Evolutionary conservation across 2,329 filamentous ascomycete species (phyloP).

Genomic region (Arthroderma sp.): DNA sequence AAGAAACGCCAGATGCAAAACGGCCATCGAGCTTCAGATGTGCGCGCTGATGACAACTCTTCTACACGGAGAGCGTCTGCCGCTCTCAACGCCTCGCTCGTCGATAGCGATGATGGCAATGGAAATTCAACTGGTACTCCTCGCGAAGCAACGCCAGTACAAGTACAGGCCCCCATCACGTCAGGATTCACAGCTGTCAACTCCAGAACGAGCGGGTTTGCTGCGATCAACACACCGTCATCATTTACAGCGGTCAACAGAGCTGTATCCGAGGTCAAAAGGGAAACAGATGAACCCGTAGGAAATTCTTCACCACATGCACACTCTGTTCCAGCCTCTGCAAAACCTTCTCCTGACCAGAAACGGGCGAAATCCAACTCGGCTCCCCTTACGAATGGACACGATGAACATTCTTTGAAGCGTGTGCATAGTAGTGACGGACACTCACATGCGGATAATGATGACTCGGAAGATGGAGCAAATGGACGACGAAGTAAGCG

Average conservation of each 20-base stretch:
- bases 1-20: constrained; percentile 25
- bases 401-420: constrained; percentile 53
- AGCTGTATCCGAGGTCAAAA: constrained; percentile 32
- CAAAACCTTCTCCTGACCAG: constrained; percentile 54
- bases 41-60: constrained; percentile 57
- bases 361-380: constrained; percentile 44
- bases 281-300: constrained; percentile 44
- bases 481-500: constrained; percentile 78
- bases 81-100: constrained; percentile 45
- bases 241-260: constrained; percentile 35
- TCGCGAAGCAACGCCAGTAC: constrained; percentile 27
- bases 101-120: constrained; percentile 24
- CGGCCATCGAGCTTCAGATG: constrained; percentile 37
- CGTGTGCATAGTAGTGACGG: constrained; percentile 57
- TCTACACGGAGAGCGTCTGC: constrained; percentile 44
- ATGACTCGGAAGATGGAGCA: constrained; percentile 47
- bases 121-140: constrained; percentile 25
- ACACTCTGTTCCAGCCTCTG: constrained; percentile 37
- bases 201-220: constrained; percentile 41
- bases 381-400: constrained; percentile 42
- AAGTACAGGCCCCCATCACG: constrained; percentile 20
- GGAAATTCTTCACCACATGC: constrained; percentile 53
- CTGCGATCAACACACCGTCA: constrained; percentile 45
- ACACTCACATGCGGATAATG: constrained; percentile 32
- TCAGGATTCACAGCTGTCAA: constrained; percentile 65